Percentiles rank a stretch among this genome's conserved stretches.
phyloP scores from a whole-genome alignment of 2,329 filamentous ascomycete genomes.

The Ophiognomonia clavigignenti-juglandacearum region DNA sequence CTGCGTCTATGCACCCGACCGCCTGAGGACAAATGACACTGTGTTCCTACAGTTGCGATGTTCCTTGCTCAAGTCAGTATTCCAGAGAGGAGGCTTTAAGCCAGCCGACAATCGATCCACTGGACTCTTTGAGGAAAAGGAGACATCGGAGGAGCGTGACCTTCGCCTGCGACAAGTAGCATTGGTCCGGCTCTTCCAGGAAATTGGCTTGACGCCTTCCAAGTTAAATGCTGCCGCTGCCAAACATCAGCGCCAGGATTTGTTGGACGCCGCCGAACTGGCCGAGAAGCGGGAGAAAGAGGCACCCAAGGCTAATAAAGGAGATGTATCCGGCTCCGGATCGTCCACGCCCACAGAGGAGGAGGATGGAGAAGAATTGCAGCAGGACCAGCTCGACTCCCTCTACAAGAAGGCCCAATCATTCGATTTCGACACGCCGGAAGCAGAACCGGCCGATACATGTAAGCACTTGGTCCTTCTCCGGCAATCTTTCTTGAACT shows the following conservation, averaged over 20 bases:
- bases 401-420: slow-evolving; percentile 95
- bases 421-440: slow-evolving; percentile 89
- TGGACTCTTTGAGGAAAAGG: slow-evolving; percentile 76
- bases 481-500: no score
- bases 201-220: slow-evolving; percentile 77
- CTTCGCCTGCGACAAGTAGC: slow-evolving; percentile 81
- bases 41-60: slow-evolving; percentile 85
- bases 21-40: slow-evolving; percentile 83
- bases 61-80: slow-evolving; percentile 69
- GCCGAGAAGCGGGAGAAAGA: slow-evolving; percentile 71
- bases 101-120: slow-evolving; percentile 65
- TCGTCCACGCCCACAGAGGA: slow-evolving; percentile 55
- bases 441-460: slow-evolving; percentile 74
- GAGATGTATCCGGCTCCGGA: slow-evolving; percentile 27
- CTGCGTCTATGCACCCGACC: slow-evolving; percentile 85
- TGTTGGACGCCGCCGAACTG: slow-evolving; percentile 83
- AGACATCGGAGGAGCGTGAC: slow-evolving; percentile 79
- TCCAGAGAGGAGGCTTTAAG: slow-evolving; percentile 59
- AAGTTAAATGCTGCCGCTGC: slow-evolving; percentile 68
- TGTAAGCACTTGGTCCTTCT: slow-evolving; percentile 31
- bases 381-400: slow-evolving; percentile 91
- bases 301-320: slow-evolving; percentile 16
- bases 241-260: slow-evolving; percentile 74
- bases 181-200: slow-evolving; percentile 82
- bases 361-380: slow-evolving; percentile 85